phyloP scores from a whole-genome alignment of 768 basidiomycete species.

The Tulasnella sp. region DNA sequence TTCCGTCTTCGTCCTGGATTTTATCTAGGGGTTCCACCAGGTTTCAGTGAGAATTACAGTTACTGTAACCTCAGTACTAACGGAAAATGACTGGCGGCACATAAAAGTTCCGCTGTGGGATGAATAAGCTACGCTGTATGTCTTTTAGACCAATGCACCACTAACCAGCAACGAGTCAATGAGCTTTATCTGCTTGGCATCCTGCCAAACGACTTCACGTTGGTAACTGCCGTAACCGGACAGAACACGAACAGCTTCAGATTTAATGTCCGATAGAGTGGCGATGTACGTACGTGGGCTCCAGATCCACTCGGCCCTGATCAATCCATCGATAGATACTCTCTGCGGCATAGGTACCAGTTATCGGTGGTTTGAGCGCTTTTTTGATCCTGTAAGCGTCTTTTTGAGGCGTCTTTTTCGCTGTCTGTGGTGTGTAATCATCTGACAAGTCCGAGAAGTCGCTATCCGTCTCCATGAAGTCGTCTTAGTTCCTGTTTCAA shows the following conservation, averaged over 20 bases:
- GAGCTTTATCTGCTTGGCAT: slow-evolving; percentile 59
- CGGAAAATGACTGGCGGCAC: slow-evolving; percentile 73
- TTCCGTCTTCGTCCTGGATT: slow-evolving; percentile 27
- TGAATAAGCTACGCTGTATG: neutral
- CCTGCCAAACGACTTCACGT: slow-evolving; percentile 64
- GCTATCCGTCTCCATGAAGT: slow-evolving; percentile 6
- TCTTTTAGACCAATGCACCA: neutral
- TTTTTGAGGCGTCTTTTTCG: neutral
- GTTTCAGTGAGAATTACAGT: slow-evolving; percentile 36
- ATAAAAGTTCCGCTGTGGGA: slow-evolving; percentile 43
- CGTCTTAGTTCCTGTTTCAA: no score
- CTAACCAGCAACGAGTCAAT: slow-evolving; percentile 56
- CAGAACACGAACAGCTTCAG: neutral
- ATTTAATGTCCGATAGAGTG: neutral
- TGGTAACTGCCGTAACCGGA: slow-evolving; percentile 1
- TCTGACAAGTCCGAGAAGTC: slow-evolving; percentile 2
- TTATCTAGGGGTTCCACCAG: slow-evolving; percentile 6
- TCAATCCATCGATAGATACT: slow-evolving; percentile 9
- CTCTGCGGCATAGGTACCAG: slow-evolving; percentile 1
- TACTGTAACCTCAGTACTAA: slow-evolving; percentile 28
- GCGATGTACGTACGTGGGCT: slow-evolving; percentile 3
- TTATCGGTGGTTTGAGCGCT: slow-evolving; percentile 1
- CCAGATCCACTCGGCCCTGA: slow-evolving; percentile 1
- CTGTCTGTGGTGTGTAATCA: neutral
- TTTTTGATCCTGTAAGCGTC: neutral